Evolutionary conservation across 805 yeast genomes (phyloP), one percentile per base, ranked within the genome.

Genomic region (Lachancea cidri): DNA sequence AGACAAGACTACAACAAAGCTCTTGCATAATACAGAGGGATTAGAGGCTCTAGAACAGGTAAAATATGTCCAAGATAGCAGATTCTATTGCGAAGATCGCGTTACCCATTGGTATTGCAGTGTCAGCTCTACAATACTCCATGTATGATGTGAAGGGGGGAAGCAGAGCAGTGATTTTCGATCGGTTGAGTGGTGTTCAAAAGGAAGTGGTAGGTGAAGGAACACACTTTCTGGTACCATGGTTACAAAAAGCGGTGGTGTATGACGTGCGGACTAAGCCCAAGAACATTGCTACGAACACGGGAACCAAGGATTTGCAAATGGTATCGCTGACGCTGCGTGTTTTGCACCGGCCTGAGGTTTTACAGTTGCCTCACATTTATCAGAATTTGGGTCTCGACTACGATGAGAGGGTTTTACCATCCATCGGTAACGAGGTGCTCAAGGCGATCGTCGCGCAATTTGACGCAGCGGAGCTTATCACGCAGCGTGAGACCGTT

Each of bases 81-180:
- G 64, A 58, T 38, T 44, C 50, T 14, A 33, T 60, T 18, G 53
- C 60, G 16, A 62, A 58, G 53, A 62, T 85, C 43, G 91, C 91
- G 3, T 62, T 83, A 27, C 93, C 93, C 7, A 73, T 75, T 3
- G 89, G 89, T 55, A 58, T 81, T 11, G 81, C 83, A 16, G 61
- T 81, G 38, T 71, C 86, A 29, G 80, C 83, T 8, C 83, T 82
- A 6, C 91, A 87, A 59, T 78, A 83, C 54, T 81, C 97, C 20
- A 71, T 93, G 67, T 93, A 87, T 62, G 98, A 93, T 59, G 98
- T 93, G 29, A 81, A 83, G 59, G 98, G 98, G 45, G 98, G 98
- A 42, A 77, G 86, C 44, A 75, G 98, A 62, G 98, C 97, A 17
- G 95, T 93, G 40, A 84, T 93, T 48, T 93, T 93, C 60, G 98